Evolutionary conservation across 768 basidiomycete species (phyloP).

Genomic region (Dacryopinax primogenitus): DNA sequence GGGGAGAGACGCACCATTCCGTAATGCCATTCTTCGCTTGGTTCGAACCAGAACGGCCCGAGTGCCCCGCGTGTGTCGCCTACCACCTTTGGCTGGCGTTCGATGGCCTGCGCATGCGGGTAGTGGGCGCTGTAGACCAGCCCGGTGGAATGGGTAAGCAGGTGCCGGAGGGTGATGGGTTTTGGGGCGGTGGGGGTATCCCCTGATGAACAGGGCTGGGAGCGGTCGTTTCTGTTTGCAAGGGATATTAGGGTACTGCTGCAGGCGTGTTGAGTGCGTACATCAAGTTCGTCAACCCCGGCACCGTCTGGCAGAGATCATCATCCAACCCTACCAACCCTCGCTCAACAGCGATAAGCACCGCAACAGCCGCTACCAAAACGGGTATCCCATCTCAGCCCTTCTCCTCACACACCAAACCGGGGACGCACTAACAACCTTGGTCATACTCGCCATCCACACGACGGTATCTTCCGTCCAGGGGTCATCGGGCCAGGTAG

Average conservation of each 20-base stretch:
- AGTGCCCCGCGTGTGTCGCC: neutral
- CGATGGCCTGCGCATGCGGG: neutral
- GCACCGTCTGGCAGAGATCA: neutral
- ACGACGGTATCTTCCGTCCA: neutral
- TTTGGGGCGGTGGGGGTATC: neutral
- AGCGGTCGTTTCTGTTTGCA: neutral
- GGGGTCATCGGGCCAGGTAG: neutral
- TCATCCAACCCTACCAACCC: neutral
- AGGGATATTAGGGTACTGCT: neutral
- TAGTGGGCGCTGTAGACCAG: neutral
- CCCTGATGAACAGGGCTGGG: neutral
- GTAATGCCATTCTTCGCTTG: neutral
- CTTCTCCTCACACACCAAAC: neutral
- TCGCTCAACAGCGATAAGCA: neutral
- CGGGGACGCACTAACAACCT: neutral
- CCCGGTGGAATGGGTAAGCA: neutral
- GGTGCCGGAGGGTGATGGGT: neutral
- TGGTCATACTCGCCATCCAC: constrained; percentile 4
- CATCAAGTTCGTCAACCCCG: neutral
- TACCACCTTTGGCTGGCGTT: neutral
- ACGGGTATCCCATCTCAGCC: neutral
- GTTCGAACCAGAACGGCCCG: neutral
- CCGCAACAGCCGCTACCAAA: neutral
- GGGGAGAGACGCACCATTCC: too few species aligned
- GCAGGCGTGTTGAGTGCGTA: neutral